Base-by-base conservation (phyloP, 2,329 filamentous ascomycete species). In the Scedosporium apiospermum region DNA sequence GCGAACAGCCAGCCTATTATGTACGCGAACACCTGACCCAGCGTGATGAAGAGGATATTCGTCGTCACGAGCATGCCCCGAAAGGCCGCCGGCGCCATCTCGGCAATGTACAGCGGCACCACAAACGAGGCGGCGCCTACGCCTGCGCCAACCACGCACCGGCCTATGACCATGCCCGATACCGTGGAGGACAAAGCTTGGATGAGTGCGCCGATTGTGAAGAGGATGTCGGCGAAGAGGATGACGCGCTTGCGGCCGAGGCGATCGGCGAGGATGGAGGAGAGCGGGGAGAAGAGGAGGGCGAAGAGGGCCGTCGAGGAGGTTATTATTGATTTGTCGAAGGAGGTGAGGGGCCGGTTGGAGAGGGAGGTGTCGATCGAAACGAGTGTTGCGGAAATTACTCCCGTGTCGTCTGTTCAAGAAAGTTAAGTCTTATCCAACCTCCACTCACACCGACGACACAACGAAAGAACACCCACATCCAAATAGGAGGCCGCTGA, bases 1-100 rank as follows among this genome's bases (percentile, higher is more conserved):
- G 85, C 82, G 57, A 96, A 88, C 0, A 80, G 73, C 88, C 90
- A 96, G 1, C 93, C 93, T 6, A 92, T 76, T 1, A 96, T 72
- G 73, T 97, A 97, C 2, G 93, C 93, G 21, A 96, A 83, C 1
- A 96, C 90, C 75, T 97, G 93, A 0, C 93, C 93, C 10, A 90
- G 79, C 0, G 93, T 96, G 63, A 97, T 88, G 67, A 96, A 92
- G 23, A 97, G 77, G 27, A 88, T 86, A 64, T 91, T 88, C 63
- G 95, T 83, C 1, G 91, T 96, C 3, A 97, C 89, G 49, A 98
- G 77, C 49, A 89, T 79, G 14, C 93, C 93, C 62, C 93, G 80
- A 65, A 89, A 85, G 23, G 85, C 80, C 1, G 90, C 85, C 0
- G 93, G 93, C 3, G 90, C 87, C 12, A 96, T 78, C 74, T 98